A percentile compares a stretch with the other conserved stretches of the same genome.
phyloP scores from a whole-genome alignment of 352 stramenopile species.

The Stephanocyclus meneghinianus region DNA sequence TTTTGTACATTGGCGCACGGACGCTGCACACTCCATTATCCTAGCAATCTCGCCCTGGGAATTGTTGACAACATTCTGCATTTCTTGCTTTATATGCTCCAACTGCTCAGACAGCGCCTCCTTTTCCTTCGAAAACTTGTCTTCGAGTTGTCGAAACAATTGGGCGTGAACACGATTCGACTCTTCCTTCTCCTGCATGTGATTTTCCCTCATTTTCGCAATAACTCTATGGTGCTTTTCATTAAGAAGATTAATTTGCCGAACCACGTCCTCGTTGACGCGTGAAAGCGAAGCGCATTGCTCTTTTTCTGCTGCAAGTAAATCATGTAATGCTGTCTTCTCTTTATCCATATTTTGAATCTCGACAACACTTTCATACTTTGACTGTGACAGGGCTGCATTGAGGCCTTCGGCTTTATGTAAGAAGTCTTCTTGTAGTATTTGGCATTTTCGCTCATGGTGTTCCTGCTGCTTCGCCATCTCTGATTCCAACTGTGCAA shows the following conservation, averaged over 20 bases:
- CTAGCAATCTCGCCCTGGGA: background rate
- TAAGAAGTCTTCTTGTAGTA: constrained; percentile 27
- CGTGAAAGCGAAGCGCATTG: constrained; percentile 18
- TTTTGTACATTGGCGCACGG: background rate
- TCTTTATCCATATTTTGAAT: constrained; percentile 24
- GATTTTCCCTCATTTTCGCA: constrained; percentile 12
- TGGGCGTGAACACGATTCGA: constrained; percentile 3
- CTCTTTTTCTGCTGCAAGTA: constrained; percentile 22
- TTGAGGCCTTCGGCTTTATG: constrained; percentile 29
- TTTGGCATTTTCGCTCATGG: constrained; percentile 13
- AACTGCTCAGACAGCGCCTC: background rate
- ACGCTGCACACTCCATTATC: background rate
- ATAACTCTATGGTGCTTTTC: constrained; percentile 12
- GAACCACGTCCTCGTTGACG: background rate
- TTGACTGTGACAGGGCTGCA: constrained; percentile 23
- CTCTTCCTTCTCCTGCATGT: constrained; percentile 26
- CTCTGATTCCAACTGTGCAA: constrained; percentile 20
- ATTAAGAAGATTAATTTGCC: constrained; percentile 6
- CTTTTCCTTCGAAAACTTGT: background rate
- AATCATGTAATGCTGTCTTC: constrained; percentile 10
- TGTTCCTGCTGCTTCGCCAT: constrained; percentile 29
- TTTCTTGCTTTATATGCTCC: constrained; percentile 3
- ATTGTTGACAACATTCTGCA: background rate
- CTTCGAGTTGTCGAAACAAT: constrained; percentile 18
- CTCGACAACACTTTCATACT: constrained; percentile 36